These are phyloP conservation scores for Mucor lusitanicus DNA, from an alignment of 371 early-diverging fungal genomes.

Conservation along the genomic window DNA sequence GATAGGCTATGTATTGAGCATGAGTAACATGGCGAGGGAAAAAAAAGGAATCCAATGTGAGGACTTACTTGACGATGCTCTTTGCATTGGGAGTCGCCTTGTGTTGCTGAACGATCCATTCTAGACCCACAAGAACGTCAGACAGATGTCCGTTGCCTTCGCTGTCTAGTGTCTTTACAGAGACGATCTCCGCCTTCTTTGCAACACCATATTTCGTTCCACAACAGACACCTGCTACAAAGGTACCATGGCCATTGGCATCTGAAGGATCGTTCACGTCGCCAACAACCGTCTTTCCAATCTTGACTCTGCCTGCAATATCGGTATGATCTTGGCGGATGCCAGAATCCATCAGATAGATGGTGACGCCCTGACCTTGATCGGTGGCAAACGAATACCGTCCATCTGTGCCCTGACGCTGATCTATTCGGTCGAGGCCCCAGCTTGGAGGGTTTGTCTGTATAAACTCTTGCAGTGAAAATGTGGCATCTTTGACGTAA, in stretches of 20 bases:
- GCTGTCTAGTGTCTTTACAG: conserved; percentile 63
- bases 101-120: conserved; percentile 58
- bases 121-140: conserved; percentile 65
- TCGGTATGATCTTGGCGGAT: conserved; percentile 36
- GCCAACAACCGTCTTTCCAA: conserved; percentile 37
- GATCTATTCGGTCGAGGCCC: conserved; percentile 51
- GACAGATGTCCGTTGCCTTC: conserved; percentile 54
- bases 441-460: conserved; percentile 49
- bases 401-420: conserved; percentile 39
- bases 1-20: conserved; percentile 41
- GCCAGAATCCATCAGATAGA: conserved; percentile 46
- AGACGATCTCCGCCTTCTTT: conserved; percentile 58
- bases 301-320: conserved; percentile 33
- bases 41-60: too few relatives aligned
- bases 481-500: conserved; percentile 38
- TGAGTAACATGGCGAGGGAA: too few relatives aligned
- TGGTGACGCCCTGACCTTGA: conserved; percentile 34
- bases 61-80: conserved; percentile 43
- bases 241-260: conserved; percentile 56
- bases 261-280: conserved; percentile 28
- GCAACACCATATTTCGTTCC: conserved; percentile 64
- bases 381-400: conserved; percentile 36
- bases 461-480: conserved; percentile 45
- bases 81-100: conserved; percentile 22
- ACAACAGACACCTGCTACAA: conserved; percentile 66